Evolutionary conservation across 139 green algal genomes (phyloP).

Genomic region (Micractinium conductrix): DNA sequence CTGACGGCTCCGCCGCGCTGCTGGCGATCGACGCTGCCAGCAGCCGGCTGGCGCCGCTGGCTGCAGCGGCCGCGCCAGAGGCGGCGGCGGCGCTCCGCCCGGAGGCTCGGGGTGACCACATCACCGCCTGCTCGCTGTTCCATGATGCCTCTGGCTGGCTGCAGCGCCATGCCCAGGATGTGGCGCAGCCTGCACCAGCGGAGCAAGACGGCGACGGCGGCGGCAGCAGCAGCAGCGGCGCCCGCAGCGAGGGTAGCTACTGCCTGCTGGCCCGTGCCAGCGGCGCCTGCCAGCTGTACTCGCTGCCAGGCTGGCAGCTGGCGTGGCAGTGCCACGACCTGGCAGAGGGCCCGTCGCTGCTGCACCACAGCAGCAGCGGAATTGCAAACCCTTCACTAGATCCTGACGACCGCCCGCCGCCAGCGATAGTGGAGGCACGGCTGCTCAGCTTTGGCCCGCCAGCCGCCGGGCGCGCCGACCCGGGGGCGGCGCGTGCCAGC

Average conservation of each 20-base stretch:
- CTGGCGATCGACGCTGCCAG: conserved; percentile 36
- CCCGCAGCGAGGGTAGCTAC: neutral
- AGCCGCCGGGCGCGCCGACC: neutral
- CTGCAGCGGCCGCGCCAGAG: neutral
- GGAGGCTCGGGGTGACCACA: neutral
- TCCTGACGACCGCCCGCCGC: neutral
- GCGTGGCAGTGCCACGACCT: conserved; percentile 46
- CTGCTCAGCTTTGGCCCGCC: conserved; percentile 53
- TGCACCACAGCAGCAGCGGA: conserved; percentile 10
- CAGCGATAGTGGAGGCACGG: conserved; percentile 45
- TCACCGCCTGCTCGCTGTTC: conserved; percentile 64
- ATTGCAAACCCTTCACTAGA: too few relatives aligned
- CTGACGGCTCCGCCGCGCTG: conserved; percentile 54
- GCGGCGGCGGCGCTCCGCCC: neutral
- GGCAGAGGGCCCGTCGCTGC: conserved; percentile 36
- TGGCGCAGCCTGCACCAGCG: neutral
- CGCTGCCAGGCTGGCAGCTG: conserved; percentile 57
- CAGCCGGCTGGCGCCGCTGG: conserved; percentile 26
- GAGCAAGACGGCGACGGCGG: neutral
- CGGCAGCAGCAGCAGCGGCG: too few relatives aligned
- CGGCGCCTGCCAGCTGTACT: conserved; percentile 63
- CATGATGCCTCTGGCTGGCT: conserved; percentile 65
- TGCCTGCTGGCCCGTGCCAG: conserved; percentile 43
- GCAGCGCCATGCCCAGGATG: too few relatives aligned
- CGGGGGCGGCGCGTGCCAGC: neutral